These are phyloP conservation scores for Alternaria brassicae DNA, from an alignment of 2,329 filamentous ascomycete genomes.

Conservation along the genomic window DNA sequence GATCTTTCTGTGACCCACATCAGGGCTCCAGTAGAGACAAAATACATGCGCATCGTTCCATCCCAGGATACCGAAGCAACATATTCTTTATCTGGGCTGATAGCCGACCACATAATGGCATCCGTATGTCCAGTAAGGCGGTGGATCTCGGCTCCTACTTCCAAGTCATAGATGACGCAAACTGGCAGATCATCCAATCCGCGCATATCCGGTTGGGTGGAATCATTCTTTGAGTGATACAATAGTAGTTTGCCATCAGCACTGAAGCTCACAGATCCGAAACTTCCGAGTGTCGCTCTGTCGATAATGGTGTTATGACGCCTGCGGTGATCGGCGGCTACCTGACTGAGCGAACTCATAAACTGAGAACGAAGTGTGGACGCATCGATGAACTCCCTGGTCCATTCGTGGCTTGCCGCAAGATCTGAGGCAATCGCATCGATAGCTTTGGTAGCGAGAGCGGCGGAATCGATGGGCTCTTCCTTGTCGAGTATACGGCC, in stretches of 20 bases:
- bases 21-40: constrained; percentile 24
- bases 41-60: constrained; percentile 39
- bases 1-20: constrained; percentile 28
- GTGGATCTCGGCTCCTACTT: constrained; percentile 20
- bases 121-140: constrained; percentile 36
- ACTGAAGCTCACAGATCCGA: constrained; percentile 27
- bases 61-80: constrained; percentile 41
- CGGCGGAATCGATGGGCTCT: constrained; percentile 32
- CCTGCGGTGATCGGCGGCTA: constrained; percentile 30
- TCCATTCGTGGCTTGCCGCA: constrained; percentile 36
- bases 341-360: constrained; percentile 21
- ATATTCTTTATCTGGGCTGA: constrained; percentile 31
- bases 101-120: constrained; percentile 35
- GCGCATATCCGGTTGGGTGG: constrained; percentile 20
- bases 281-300: constrained; percentile 20
- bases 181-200: constrained; percentile 16
- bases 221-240: constrained; percentile 21
- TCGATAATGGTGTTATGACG: constrained; percentile 30
- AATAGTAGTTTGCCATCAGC: constrained; percentile 28
- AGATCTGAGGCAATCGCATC: constrained; percentile 36
- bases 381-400: constrained; percentile 28
- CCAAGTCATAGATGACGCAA: constrained; percentile 31
- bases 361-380: constrained; percentile 34
- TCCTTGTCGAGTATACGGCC: constrained; percentile 38
- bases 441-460: constrained; percentile 35